Evolutionary conservation across 106 monocot species (phyloP).

Genomic region (Dendrobium catenatum): DNA sequence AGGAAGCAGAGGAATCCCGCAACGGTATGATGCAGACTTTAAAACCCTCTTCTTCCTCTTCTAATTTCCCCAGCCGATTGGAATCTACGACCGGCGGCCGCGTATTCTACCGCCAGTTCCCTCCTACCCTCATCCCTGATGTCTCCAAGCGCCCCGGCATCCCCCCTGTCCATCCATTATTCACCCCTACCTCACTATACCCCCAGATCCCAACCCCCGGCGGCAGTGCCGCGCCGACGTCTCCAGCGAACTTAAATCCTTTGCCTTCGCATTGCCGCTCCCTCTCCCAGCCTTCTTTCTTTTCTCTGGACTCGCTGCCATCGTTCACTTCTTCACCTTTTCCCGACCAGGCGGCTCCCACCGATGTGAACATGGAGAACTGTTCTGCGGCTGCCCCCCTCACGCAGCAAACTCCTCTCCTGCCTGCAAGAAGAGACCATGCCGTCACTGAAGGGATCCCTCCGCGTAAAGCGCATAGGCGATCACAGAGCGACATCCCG

Average conservation of each 20-base stretch:
- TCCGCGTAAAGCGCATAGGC: constrained; percentile 43
- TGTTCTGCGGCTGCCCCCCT: not conserved
- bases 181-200: constrained; percentile 9
- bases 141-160: constrained; percentile 12
- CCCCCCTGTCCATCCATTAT: constrained; percentile 13
- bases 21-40: constrained; percentile 7
- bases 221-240: not conserved
- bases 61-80: too few relatives aligned
- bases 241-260: not conserved
- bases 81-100: not conserved
- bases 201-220: constrained; percentile 9
- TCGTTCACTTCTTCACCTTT: not conserved
- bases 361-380: not conserved
- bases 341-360: not conserved
- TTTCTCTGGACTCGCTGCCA: constrained; percentile 20
- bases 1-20: constrained; percentile 12
- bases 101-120: not conserved
- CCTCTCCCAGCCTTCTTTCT: constrained; percentile 29
- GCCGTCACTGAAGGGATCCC: constrained; percentile 17
- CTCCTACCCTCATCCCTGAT: not conserved
- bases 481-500: constrained; percentile 57
- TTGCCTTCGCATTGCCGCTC: constrained; percentile 22
- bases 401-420: not conserved
- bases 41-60: not conserved
- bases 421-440: not conserved